These are phyloP conservation scores for Euphorbia corollata DNA, from an alignment of 441 rosid species.

Conservation along the genomic window DNA sequence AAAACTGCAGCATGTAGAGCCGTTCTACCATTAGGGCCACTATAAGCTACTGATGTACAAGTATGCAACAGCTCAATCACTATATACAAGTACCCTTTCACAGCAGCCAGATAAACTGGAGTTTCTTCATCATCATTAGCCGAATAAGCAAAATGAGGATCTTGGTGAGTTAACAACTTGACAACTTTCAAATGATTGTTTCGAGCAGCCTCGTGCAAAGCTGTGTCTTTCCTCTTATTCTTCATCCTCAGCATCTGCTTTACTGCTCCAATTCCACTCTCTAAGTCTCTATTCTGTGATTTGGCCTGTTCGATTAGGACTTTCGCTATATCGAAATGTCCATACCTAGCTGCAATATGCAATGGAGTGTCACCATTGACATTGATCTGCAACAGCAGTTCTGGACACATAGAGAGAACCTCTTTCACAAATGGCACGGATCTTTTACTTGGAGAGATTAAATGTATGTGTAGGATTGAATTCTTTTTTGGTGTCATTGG, in stretches of 20 bases:
- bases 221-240: slow-evolving; percentile 12
- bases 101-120: slow-evolving; percentile 26
- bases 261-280: slow-evolving; percentile 2
- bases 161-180: slow-evolving; percentile 4
- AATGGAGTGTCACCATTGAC: slow-evolving; percentile 17
- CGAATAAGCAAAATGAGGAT: background rate
- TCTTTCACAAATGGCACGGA: slow-evolving; percentile 1
- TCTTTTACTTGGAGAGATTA: slow-evolving; percentile 2
- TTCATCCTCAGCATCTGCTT: slow-evolving; percentile 13
- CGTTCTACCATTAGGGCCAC: slow-evolving; percentile 24
- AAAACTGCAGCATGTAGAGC: slow-evolving; percentile 25
- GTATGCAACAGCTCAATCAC: background rate
- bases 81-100: background rate
- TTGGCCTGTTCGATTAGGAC: slow-evolving; percentile 4
- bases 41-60: background rate
- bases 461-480: slow-evolving; percentile 19
- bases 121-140: slow-evolving; percentile 20
- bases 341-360: slow-evolving; percentile 25
- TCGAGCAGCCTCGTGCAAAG: slow-evolving; percentile 24
- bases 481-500: slow-evolving; percentile 13
- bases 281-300: background rate
- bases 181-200: slow-evolving; percentile 13
- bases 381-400: slow-evolving; percentile 8
- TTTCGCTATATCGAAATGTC: slow-evolving; percentile 4
- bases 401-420: slow-evolving; percentile 6